These are phyloP conservation scores for Platanthera zijinensis DNA, from an alignment of 106 monocot species.

Conservation along the genomic window DNA sequence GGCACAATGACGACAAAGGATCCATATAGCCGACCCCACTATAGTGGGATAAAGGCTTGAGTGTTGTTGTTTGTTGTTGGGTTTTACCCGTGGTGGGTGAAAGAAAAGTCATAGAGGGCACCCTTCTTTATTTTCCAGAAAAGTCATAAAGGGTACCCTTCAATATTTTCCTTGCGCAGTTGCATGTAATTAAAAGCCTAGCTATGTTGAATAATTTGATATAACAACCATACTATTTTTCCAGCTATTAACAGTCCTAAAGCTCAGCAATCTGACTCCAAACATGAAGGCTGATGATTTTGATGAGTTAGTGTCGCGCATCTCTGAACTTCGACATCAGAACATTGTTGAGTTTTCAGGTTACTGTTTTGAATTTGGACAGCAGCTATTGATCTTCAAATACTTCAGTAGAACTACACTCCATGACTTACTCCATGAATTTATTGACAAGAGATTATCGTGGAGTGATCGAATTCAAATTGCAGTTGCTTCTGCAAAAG, in stretches of 20 bases:
- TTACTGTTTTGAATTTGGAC: constrained; percentile 75
- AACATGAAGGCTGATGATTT: constrained; percentile 42
- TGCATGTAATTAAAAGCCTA: no score
- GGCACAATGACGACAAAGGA: no score
- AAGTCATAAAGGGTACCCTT: no score
- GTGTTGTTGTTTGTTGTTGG: no score
- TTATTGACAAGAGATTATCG: constrained; percentile 35
- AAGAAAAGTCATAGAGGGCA: no score
- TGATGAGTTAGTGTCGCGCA: constrained; percentile 38
- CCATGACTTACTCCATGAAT: constrained; percentile 58
- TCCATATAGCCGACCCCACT: no score
- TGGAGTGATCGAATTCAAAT: constrained; percentile 75
- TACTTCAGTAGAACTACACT: constrained; percentile 60
- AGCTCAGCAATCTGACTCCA: constrained; percentile 37
- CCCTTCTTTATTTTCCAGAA: no score
- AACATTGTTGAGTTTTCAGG: constrained; percentile 86
- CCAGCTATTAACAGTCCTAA: constrained; percentile 69
- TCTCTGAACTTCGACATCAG: constrained; percentile 58
- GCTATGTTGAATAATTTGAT: not conserved
- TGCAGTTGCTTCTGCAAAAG: constrained; percentile 72
- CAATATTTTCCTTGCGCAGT: no score
- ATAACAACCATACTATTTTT: constrained; percentile 13
- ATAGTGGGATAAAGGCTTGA: no score
- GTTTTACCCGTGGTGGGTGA: no score
- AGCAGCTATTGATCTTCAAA: constrained; percentile 66